A percentile compares a stretch with the other conserved stretches of the same genome.
phyloP scores from a whole-genome alignment of 2,329 filamentous ascomycete genomes.

The Colletotrichum lini region DNA sequence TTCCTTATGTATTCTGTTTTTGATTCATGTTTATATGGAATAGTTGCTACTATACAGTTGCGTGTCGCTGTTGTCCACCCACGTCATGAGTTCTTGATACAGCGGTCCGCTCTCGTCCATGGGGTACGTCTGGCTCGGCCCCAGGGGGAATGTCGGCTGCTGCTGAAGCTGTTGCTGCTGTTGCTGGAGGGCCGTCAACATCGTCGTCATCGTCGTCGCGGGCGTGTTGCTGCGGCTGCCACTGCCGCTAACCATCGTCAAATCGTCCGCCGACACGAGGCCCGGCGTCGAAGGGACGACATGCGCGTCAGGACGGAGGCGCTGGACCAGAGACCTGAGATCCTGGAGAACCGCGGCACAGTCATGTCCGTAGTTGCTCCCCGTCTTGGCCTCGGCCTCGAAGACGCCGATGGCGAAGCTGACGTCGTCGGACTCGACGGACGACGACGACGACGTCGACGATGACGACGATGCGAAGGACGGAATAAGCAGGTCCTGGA shows the following conservation, averaged over 20 bases:
- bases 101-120: slow-evolving; percentile 51
- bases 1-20: not conserved
- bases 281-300: slow-evolving; percentile 5
- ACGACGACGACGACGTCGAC: slow-evolving; percentile 12
- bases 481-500: slow-evolving; percentile 59
- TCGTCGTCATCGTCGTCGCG: not conserved
- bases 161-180: not conserved
- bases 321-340: slow-evolving; percentile 53
- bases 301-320: slow-evolving; percentile 47
- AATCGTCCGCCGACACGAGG: slow-evolving; percentile 9
- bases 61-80: slow-evolving; percentile 53
- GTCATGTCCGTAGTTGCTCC: slow-evolving; percentile 55
- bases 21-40: slow-evolving; percentile 12
- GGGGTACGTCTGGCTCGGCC: slow-evolving; percentile 29
- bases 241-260: not conserved
- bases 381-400: slow-evolving; percentile 55
- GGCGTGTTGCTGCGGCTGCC: slow-evolving; percentile 23
- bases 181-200: too few species aligned
- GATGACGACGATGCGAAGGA: too few species aligned
- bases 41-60: slow-evolving; percentile 41
- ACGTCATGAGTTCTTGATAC: slow-evolving; percentile 54
- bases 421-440: slow-evolving; percentile 51
- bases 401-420: slow-evolving; percentile 59
- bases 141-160: slow-evolving; percentile 19
- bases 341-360: slow-evolving; percentile 57